Evolutionary conservation across 352 stramenopile species (phyloP), one percentile per base, ranked within the genome.

Genomic region (Phytophthora pistaciae): DNA sequence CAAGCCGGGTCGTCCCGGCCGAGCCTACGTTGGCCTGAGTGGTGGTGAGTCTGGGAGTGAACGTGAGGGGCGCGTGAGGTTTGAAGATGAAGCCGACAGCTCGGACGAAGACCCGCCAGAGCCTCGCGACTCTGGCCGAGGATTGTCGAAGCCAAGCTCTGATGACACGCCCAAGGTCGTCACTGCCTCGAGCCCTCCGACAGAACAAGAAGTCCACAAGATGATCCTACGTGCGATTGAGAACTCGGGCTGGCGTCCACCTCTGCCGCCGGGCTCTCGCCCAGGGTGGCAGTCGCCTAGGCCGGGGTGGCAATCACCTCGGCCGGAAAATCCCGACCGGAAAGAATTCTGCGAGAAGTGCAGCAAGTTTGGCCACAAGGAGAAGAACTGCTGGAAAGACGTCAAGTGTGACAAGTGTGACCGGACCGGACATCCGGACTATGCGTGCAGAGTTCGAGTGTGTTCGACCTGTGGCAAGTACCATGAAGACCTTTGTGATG

Each of bases 291-390:
- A 36, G 20, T 55, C 49, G 1, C 44, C 8, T 6, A 18, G 44
- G 0, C 44, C 44, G 5, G 44, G 44, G 14, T 52, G 44, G 44
- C 44, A 52, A 20, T 25, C 44, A 25, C 49, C 49, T 18, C 49
- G 21, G 49, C n/a, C 20, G 1, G 49, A 55, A 1, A 36, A 50
- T 11, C 20, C n/a, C 10, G 33, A 60, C 7, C 33, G n/a, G 13
- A 48, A 31, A 3, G 55, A 60, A 31, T 36, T 60, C 21, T 60
- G 56, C 2, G 40, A 53, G 8, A 38, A 42, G 20, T 63, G 56
- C 18, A 21, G 16, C 3, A 44, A 42, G 53, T 58, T 23, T 18
- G 53, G 53, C 3, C 53, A 58, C 27, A 42, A 44, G 10, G 13
- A 20, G 11, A 38, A 67, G 4, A 33, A 55, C 5, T 38, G 60